Conservation (phyloP, 2,329 filamentous ascomycete genomes). For the Ophiocordyceps camponoti-floridani region DNA sequence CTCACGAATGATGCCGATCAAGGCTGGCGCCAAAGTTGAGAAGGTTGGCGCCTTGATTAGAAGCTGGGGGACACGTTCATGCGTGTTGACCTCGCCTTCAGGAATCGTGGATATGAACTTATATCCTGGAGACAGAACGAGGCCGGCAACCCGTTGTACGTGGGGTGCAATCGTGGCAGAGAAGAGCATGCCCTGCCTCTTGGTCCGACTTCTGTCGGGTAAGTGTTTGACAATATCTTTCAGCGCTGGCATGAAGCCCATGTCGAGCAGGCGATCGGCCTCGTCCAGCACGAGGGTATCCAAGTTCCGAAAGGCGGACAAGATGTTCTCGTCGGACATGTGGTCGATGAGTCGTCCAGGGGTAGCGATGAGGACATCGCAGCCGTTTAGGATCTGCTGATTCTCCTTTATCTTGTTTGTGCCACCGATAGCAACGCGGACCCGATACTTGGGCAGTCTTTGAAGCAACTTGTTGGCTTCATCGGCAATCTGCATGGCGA, state of each 20-base stretch:
- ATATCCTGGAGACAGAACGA: constrained; percentile 53
- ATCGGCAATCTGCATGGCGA: constrained; percentile 50
- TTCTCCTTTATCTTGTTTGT: constrained; percentile 58
- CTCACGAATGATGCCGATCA: constrained; percentile 36
- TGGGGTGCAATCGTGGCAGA: constrained; percentile 69
- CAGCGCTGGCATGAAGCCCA: constrained; percentile 67
- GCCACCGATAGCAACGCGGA: constrained; percentile 65
- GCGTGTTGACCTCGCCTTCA: constrained; percentile 58
- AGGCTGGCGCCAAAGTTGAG: constrained; percentile 42
- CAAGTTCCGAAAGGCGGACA: constrained; percentile 46
- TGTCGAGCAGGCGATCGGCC: constrained; percentile 64
- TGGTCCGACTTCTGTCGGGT: constrained; percentile 39
- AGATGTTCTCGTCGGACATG: constrained; percentile 51
- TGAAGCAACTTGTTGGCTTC: constrained; percentile 57
- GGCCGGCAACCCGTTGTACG: constrained; percentile 55
- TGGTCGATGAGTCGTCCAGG: constrained; percentile 68
- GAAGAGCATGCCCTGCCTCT: constrained; percentile 63
- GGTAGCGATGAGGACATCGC: constrained; percentile 66
- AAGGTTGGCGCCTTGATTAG: constrained; percentile 51
- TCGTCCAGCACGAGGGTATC: constrained; percentile 74
- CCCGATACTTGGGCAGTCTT: constrained; percentile 54
- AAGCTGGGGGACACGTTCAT: constrained; percentile 58
- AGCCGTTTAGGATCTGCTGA: constrained; percentile 50
- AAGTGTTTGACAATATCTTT: constrained; percentile 59
- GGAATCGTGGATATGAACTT: constrained; percentile 68